Percentiles rank a stretch among this genome's conserved stretches.
phyloP scores from a whole-genome alignment of 768 basidiomycete genomes.

The Russula abietina region DNA sequence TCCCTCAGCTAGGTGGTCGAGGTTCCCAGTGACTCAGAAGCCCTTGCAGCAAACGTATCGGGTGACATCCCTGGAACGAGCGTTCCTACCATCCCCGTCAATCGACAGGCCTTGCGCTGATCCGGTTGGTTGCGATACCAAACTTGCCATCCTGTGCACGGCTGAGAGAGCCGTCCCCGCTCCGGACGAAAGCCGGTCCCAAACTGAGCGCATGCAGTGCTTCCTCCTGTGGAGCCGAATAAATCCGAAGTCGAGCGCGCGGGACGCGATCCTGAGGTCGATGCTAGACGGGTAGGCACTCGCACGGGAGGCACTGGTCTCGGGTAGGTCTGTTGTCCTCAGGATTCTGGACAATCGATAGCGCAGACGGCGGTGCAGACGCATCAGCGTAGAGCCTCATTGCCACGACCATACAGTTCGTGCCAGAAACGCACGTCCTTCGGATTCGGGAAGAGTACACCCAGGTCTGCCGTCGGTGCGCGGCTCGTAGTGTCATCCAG shows the following conservation, averaged over 20 bases:
- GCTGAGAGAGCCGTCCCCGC: conserved; percentile 80
- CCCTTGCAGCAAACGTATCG: conserved; percentile 54
- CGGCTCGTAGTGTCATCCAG: conserved; percentile 70
- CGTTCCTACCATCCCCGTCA: conserved; percentile 46
- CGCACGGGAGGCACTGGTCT: neutral
- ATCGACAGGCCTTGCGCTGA: conserved; percentile 74
- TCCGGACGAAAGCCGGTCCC: conserved; percentile 82
- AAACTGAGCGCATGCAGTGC: conserved; percentile 72
- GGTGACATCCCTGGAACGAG: conserved; percentile 47
- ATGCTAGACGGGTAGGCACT: conserved; percentile 12
- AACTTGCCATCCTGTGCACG: conserved; percentile 71
- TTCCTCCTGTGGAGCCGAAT: conserved; percentile 34
- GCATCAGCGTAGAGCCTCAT: conserved; percentile 57
- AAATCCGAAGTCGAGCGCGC: conserved; percentile 22
- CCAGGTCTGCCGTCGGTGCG: conserved; percentile 68
- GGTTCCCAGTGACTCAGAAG: conserved; percentile 75
- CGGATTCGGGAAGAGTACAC: conserved; percentile 81
- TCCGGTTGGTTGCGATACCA: conserved; percentile 95
- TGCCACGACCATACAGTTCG: conserved; percentile 80
- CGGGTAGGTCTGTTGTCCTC: conserved; percentile 50
- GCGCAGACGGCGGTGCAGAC: conserved; percentile 43
- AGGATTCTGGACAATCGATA: conserved; percentile 46
- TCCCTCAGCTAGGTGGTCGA: conserved; percentile 83
- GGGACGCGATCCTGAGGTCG: conserved; percentile 14
- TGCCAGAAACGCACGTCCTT: conserved; percentile 93